Conservation (phyloP, 2,329 filamentous ascomycete genomes). For the Cryphonectria radicalis region DNA sequence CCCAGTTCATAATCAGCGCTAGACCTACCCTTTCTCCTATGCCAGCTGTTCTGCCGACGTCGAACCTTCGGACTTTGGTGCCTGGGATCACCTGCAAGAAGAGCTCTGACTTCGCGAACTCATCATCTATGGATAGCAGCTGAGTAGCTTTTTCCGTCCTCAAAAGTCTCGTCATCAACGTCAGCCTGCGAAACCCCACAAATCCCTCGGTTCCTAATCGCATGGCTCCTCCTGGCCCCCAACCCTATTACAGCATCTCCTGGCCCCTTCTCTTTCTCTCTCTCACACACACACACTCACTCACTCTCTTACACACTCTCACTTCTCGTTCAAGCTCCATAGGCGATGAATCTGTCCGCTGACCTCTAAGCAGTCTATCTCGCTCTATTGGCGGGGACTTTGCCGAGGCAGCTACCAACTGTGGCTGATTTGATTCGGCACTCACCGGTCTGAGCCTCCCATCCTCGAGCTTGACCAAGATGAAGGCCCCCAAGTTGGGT, state of each 20-base stretch:
- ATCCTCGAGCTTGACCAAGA: constrained; percentile 14
- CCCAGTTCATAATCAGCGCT: constrained; percentile 6
- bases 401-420: not conserved
- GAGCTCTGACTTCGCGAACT: not conserved
- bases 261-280: not conserved
- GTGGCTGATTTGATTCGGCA: constrained; percentile 2
- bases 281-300: not conserved
- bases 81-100: not conserved
- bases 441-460: not conserved
- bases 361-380: not conserved
- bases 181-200: constrained; percentile 25
- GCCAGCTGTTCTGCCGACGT: not conserved
- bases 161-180: constrained; percentile 5
- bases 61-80: constrained; percentile 5
- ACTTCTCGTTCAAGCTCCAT: not conserved
- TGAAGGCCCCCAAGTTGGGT: constrained; percentile 16
- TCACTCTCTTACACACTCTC: not conserved
- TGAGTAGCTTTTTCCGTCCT: constrained; percentile 19
- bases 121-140: constrained; percentile 9
- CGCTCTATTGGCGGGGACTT: not conserved
- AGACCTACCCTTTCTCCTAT: not conserved
- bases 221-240: constrained; percentile 25
- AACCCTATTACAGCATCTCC: not conserved
- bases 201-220: constrained; percentile 22
- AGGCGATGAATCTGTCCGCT: constrained; percentile 1